A percentile compares a stretch with the other conserved stretches of the same genome.
Evolutionary conservation across 2,329 filamentous ascomycete species (phyloP).

Genomic region (Penicillium sp.): DNA sequence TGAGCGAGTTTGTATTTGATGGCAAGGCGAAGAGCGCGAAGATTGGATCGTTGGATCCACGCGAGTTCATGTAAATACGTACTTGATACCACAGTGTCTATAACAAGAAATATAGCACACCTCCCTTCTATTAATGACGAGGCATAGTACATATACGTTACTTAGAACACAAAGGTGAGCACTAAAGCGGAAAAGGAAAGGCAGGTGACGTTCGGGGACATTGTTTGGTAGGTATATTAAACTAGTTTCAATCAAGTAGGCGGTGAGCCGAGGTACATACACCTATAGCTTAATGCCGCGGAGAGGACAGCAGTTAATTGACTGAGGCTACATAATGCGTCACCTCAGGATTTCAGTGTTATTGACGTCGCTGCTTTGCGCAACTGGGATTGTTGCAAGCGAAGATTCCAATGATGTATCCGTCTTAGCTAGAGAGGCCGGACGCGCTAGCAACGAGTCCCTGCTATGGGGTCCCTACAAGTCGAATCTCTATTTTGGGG

Average conservation of each 20-base stretch:
- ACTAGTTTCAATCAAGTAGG: not conserved
- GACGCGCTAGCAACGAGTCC: constrained; percentile 67
- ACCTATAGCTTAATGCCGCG: constrained; percentile 14
- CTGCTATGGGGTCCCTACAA: constrained; percentile 95
- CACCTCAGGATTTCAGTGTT: constrained; percentile 26
- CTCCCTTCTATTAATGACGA: not conserved
- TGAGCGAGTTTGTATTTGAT: constrained; percentile 76
- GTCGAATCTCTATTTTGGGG: constrained; percentile 90
- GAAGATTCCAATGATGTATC: constrained; percentile 34
- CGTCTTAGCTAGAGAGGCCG: constrained; percentile 40
- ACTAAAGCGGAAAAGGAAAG: not conserved
- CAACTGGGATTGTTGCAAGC: constrained; percentile 28
- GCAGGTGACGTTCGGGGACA: not conserved
- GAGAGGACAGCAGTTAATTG: constrained; percentile 25
- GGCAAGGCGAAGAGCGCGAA: constrained; percentile 66
- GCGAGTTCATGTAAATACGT: constrained; percentile 47
- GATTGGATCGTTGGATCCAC: constrained; percentile 65
- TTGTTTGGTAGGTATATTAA: not conserved
- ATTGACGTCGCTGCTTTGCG: constrained; percentile 27
- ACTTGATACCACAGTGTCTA: constrained; percentile 1
- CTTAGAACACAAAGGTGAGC: not conserved
- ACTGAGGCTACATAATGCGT: constrained; percentile 30
- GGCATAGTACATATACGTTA: not conserved
- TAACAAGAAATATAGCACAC: not conserved
- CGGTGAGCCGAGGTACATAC: not conserved